These are phyloP conservation scores for Kodamaea derodonti DNA, from an alignment of 1,139 yeast genomes.

Conservation along the genomic window DNA sequence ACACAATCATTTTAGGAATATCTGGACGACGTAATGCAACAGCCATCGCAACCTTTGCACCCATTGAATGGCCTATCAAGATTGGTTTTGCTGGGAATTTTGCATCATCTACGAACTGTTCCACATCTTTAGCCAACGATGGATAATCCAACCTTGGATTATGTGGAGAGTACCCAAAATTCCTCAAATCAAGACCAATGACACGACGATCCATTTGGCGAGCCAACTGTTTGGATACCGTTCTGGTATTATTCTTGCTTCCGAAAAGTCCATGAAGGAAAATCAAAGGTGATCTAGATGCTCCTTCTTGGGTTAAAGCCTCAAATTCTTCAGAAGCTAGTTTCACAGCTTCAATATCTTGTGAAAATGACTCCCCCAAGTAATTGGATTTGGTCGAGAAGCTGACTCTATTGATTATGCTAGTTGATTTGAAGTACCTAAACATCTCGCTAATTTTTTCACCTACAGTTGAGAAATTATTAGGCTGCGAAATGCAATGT, in stretches of 20 bases:
- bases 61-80: slow-evolving; percentile 93
- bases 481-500: background rate
- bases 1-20: slow-evolving; percentile 57
- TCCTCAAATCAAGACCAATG: slow-evolving; percentile 77
- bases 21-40: slow-evolving; percentile 69
- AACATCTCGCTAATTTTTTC: background rate
- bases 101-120: slow-evolving; percentile 54
- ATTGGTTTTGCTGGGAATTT: slow-evolving; percentile 48
- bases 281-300: slow-evolving; percentile 51
- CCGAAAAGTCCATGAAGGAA: slow-evolving; percentile 92
- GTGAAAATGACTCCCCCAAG: slow-evolving; percentile 24
- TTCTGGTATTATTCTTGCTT: slow-evolving; percentile 68
- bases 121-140: slow-evolving; percentile 81
- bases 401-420: slow-evolving; percentile 1
- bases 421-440: background rate
- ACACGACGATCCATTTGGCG: slow-evolving; percentile 44
- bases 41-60: slow-evolving; percentile 94
- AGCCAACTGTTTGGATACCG: slow-evolving; percentile 56
- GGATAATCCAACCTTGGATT: slow-evolving; percentile 67
- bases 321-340: slow-evolving; percentile 28
- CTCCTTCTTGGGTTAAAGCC: slow-evolving; percentile 16
- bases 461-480: background rate
- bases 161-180: slow-evolving; percentile 93
- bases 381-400: slow-evolving; percentile 9
- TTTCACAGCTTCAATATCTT: slow-evolving; percentile 26